phyloP scores from a whole-genome alignment of 441 rosid genomes.

The Croton laevigatus region DNA sequence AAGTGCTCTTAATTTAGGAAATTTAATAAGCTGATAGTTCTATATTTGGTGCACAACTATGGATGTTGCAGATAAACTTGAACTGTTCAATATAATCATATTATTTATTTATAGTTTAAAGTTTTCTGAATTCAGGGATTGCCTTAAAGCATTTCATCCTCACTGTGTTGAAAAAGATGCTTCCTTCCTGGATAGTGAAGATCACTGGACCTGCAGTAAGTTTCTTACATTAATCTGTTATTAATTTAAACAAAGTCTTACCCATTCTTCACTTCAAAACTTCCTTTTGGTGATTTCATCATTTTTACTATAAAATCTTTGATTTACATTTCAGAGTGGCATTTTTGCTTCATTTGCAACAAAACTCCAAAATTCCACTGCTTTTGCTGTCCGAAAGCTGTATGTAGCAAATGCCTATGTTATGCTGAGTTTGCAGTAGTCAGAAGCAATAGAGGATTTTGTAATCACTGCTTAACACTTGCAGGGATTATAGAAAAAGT shows the following conservation, averaged over 20 bases:
- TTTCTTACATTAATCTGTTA: background rate
- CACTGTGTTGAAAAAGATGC: slow-evolving; percentile 30
- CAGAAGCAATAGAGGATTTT: slow-evolving; percentile 34
- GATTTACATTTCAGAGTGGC: slow-evolving; percentile 40
- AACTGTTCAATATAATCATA: background rate
- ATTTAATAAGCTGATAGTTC: background rate
- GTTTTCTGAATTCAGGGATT: slow-evolving; percentile 35
- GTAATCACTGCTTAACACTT: slow-evolving; percentile 32
- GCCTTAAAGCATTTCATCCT: slow-evolving; percentile 45
- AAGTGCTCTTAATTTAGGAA: background rate
- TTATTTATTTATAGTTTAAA: background rate
- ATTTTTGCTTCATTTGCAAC: slow-evolving; percentile 39
- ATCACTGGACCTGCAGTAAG: slow-evolving; percentile 41
- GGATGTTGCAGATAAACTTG: background rate
- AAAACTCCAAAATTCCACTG: slow-evolving; percentile 32
- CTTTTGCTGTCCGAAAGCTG: slow-evolving; percentile 38
- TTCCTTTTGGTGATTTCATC: background rate
- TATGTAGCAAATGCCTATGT: slow-evolving; percentile 35
- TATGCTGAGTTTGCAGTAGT: slow-evolving; percentile 26
- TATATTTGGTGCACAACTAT: background rate
- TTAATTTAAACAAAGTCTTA: background rate
- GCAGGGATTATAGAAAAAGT: slow-evolving; percentile 28
- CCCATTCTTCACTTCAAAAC: background rate
- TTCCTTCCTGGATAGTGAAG: slow-evolving; percentile 26
- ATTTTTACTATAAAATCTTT: slow-evolving; percentile 1